Percentiles rank a stretch among this genome's conserved stretches.
Conservation (phyloP, 2,329 filamentous ascomycete genomes). For the Aschersonia sp. region DNA sequence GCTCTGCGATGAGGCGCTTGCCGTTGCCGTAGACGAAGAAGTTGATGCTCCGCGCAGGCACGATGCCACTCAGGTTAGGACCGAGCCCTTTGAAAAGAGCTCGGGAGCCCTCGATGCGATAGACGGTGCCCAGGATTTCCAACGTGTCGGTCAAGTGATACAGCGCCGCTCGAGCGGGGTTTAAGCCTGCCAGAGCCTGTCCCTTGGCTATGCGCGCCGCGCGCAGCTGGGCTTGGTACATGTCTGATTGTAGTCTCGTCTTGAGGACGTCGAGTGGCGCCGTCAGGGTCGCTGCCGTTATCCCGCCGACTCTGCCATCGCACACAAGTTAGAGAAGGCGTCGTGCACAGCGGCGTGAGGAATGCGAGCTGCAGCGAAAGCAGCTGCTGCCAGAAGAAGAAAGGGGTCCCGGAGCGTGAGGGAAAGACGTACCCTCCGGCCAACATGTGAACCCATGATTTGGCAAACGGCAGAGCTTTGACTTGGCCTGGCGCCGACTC, state of each 20-base stretch:
- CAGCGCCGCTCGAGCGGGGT: constrained; percentile 48
- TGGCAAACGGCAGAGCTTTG: constrained; percentile 40
- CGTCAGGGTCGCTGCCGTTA: constrained; percentile 85
- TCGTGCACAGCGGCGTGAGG: too few relatives aligned
- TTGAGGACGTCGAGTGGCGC: constrained; percentile 89
- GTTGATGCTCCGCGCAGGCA: constrained; percentile 82
- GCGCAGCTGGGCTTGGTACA: constrained; percentile 74
- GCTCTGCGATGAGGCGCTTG: constrained; percentile 65
- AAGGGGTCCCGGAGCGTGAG: too few relatives aligned
- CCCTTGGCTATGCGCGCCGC: constrained; percentile 48
- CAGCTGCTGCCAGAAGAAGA: too few relatives aligned
- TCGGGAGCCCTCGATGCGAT: constrained; percentile 67
- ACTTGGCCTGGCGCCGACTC: constrained; percentile 18
- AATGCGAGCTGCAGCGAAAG: too few relatives aligned
- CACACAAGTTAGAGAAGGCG: neutral
- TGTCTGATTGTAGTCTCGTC: constrained; percentile 85
- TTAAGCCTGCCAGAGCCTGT: constrained; percentile 32
- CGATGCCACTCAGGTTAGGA: constrained; percentile 78
- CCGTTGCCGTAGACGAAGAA: constrained; percentile 91
- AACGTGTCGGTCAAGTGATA: constrained; percentile 77
- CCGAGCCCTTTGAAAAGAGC: constrained; percentile 89
- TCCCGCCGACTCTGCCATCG: constrained; percentile 60
- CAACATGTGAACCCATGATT: constrained; percentile 85
- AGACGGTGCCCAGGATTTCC: constrained; percentile 70
- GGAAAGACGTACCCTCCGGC: constrained; percentile 61